Evolutionary conservation across 2,329 filamentous ascomycete genomes (phyloP).

Genomic region (Lasiodiplodia sp.): DNA sequence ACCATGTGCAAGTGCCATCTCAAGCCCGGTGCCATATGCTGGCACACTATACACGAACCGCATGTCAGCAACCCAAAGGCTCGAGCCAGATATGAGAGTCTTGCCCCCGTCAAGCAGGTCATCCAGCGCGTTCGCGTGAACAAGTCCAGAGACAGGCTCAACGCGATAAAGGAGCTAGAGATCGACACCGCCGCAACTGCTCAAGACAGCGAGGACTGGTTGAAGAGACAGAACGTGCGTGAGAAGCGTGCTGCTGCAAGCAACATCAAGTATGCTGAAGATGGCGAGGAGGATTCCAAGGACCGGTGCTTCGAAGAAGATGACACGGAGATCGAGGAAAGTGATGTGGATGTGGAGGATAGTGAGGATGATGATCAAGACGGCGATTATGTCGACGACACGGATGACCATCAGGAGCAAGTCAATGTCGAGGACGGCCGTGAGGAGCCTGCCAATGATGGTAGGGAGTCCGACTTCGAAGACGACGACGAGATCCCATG

Average conservation of each 20-base stretch:
- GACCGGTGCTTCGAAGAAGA: not conserved
- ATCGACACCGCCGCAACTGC: accelerated
- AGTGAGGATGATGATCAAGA: not conserved
- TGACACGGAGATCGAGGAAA: not conserved
- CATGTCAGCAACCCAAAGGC: not conserved
- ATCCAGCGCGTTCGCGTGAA: not conserved
- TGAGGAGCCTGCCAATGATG: too few species aligned
- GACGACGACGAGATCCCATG: too few species aligned
- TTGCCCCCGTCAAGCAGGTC: not conserved
- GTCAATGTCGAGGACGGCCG: too few species aligned
- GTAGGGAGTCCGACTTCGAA: too few species aligned
- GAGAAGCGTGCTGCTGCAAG: not conserved
- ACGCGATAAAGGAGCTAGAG: not conserved
- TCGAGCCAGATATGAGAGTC: not conserved
- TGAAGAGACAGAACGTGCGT: not conserved
- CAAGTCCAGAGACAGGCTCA: too few species aligned
- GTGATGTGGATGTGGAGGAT: not conserved
- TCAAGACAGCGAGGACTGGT: not conserved
- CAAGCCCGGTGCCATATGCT: not conserved
- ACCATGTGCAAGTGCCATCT: not conserved
- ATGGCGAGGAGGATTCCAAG: not conserved
- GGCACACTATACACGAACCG: not conserved
- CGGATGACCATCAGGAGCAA: too few species aligned
- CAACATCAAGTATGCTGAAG: not conserved
- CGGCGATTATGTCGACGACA: not conserved